Evolutionary conservation across 1,284 basidiomycete genomes (phyloP).

Genomic region (Malassezia vespertilionis): DNA sequence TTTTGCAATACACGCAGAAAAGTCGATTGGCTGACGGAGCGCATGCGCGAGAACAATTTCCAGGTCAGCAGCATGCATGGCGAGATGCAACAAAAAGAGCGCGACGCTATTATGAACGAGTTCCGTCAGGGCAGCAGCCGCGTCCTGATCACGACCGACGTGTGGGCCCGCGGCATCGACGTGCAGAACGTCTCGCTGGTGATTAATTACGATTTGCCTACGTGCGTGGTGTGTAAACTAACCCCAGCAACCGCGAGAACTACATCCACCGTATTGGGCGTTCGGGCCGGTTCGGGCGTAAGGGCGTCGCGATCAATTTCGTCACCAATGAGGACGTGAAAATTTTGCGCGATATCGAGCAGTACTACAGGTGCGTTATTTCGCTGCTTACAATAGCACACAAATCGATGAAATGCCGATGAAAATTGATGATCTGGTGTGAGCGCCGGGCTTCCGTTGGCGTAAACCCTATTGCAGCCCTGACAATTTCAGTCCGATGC

Average conservation of each 20-base stretch:
- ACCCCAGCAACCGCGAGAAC: slow-evolving; percentile 85
- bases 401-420: slow-evolving; percentile 47
- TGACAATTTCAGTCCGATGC: too few species aligned
- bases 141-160: slow-evolving; percentile 55
- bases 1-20: slow-evolving; percentile 99
- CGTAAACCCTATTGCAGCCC: too few species aligned
- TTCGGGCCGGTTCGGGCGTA: slow-evolving; percentile 84
- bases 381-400: slow-evolving; percentile 16
- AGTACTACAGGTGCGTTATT: slow-evolving; percentile 25
- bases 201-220: slow-evolving; percentile 90
- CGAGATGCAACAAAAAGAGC: slow-evolving; percentile 97
- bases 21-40: slow-evolving; percentile 98
- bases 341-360: slow-evolving; percentile 40
- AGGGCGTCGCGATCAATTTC: slow-evolving; percentile 57
- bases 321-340: slow-evolving; percentile 61
- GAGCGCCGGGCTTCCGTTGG: too few species aligned
- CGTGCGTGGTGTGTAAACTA: slow-evolving; percentile 51
- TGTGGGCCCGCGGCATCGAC: slow-evolving; percentile 97
- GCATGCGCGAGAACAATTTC: slow-evolving; percentile 65
- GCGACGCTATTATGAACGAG: slow-evolving; percentile 97
- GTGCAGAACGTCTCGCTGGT: slow-evolving; percentile 96
- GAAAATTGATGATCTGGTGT: slow-evolving; percentile 46
- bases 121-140: slow-evolving; percentile 72
- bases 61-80: slow-evolving; percentile 57
- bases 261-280: slow-evolving; percentile 97